Evolutionary conservation across 2,329 filamentous ascomycete species (phyloP).

Genomic region (Apiospora rasikravindrae): DNA sequence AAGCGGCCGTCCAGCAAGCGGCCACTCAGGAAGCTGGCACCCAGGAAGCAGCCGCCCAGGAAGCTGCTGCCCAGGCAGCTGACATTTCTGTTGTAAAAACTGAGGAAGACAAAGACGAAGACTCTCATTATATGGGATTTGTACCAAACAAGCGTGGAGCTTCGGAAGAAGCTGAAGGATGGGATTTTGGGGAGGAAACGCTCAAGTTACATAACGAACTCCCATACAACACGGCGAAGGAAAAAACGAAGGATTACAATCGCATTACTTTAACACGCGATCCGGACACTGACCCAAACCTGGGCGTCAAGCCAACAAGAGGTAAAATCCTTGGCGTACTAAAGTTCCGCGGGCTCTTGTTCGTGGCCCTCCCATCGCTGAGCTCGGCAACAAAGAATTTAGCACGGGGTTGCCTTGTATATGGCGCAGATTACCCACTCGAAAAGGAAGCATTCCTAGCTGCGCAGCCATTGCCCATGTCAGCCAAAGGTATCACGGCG

Average conservation of each 20-base stretch:
- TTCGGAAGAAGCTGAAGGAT: neutral
- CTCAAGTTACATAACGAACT: neutral
- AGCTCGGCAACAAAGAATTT: neutral
- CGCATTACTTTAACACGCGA: neutral
- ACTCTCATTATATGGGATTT: neutral
- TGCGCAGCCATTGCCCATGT: conserved; percentile 3
- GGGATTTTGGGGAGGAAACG: neutral
- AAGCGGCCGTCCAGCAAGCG: neutral
- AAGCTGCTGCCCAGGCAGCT: too few relatives aligned
- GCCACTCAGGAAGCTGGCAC: too few relatives aligned
- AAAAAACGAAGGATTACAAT: neutral
- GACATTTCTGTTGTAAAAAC: too few relatives aligned
- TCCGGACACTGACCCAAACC: neutral
- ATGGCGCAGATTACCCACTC: neutral
- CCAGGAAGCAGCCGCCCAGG: too few relatives aligned
- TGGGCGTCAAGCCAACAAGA: neutral
- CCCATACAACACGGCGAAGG: neutral
- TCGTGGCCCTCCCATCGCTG: conserved; percentile 6
- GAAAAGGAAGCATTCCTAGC: conserved; percentile 1
- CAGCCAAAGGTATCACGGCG: neutral
- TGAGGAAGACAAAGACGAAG: neutral
- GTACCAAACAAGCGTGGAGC: neutral
- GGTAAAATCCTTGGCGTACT: neutral
- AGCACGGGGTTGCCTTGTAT: neutral
- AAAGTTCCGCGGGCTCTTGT: neutral